Percentiles rank a stretch among this genome's conserved stretches.
Conservation (phyloP, 2,329 filamentous ascomycete species). For the Pseudogymnoascus sp. region DNA sequence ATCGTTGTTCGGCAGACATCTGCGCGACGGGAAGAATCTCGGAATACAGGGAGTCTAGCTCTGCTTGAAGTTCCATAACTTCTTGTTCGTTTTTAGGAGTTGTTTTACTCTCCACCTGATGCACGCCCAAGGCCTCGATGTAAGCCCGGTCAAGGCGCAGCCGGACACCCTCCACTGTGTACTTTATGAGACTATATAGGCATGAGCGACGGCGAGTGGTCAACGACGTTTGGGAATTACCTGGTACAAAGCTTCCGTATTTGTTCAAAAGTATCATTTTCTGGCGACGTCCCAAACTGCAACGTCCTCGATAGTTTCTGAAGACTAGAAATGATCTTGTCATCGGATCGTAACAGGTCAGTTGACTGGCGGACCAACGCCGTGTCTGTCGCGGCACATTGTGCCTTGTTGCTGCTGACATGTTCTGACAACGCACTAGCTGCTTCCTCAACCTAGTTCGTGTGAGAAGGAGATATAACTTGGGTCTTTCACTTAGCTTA, state of each 20-base stretch:
- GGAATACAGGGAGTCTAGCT: conserved; percentile 60
- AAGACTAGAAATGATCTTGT: conserved; percentile 55
- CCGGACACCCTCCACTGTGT: conserved; percentile 46
- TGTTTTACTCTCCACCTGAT: neutral
- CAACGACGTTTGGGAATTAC: conserved; percentile 23
- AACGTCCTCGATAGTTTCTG: conserved; percentile 59
- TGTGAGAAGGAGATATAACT: conserved; percentile 8
- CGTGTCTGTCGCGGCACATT: conserved; percentile 37
- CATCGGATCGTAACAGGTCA: conserved; percentile 49
- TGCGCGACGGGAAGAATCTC: conserved; percentile 63
- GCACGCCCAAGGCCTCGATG: conserved; percentile 35
- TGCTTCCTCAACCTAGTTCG: conserved; percentile 39
- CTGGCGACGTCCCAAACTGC: conserved; percentile 42
- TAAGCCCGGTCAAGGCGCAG: conserved; percentile 49
- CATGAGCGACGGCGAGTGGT: neutral
- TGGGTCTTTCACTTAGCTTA: conserved; percentile 22
- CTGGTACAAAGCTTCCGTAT: conserved; percentile 52
- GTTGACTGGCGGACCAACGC: conserved; percentile 42
- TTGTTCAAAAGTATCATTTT: conserved; percentile 44
- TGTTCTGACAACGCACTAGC: conserved; percentile 39
- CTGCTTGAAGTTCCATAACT: conserved; percentile 47
- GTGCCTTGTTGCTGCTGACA: conserved; percentile 42
- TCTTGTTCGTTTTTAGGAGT: conserved; percentile 28
- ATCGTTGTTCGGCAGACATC: conserved; percentile 62
- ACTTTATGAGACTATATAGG: conserved; percentile 44